These are phyloP conservation scores for Microbotryum intermedium DNA, from an alignment of 1,284 basidiomycete species.

Conservation along the genomic window DNA sequence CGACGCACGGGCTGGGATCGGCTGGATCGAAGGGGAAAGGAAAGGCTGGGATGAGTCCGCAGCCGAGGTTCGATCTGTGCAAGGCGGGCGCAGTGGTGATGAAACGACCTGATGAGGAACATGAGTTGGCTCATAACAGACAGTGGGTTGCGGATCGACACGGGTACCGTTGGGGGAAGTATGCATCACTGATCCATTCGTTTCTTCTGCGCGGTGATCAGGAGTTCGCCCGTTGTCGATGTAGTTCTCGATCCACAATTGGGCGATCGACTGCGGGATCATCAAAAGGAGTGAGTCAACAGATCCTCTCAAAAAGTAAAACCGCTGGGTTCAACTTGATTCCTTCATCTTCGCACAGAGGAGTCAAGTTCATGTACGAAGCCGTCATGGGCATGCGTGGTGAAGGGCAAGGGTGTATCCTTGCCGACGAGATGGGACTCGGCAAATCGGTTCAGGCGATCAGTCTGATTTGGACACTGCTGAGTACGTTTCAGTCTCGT, in stretches of 20 bases:
- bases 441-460: conserved; percentile 87
- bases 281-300: conserved; percentile 67
- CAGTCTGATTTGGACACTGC: conserved; percentile 72
- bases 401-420: conserved; percentile 76
- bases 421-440: conserved; percentile 96
- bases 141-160: conserved; percentile 53
- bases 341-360: conserved; percentile 9
- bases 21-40: no score
- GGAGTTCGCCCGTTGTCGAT: conserved; percentile 50
- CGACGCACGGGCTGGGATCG: no score
- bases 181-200: no score
- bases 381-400: conserved; percentile 85
- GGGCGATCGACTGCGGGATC: conserved; percentile 65
- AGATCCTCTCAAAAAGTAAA: conserved; percentile 36
- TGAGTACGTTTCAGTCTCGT: conserved; percentile 52
- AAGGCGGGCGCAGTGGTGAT: conserved; percentile 74
- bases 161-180: no score
- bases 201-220: conserved; percentile 8
- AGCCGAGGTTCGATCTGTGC: conserved; percentile 51
- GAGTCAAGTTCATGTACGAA: conserved; percentile 77
- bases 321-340: no score
- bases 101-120: conserved; percentile 63
- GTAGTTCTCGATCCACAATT: conserved; percentile 94
- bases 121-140: conserved; percentile 60
- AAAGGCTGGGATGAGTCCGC: background rate